A percentile compares a stretch with the other conserved stretches of the same genome.
These are phyloP conservation scores for Cystobasidium sp. DNA, from an alignment of 1,284 basidiomycete species.

Conservation along the genomic window DNA sequence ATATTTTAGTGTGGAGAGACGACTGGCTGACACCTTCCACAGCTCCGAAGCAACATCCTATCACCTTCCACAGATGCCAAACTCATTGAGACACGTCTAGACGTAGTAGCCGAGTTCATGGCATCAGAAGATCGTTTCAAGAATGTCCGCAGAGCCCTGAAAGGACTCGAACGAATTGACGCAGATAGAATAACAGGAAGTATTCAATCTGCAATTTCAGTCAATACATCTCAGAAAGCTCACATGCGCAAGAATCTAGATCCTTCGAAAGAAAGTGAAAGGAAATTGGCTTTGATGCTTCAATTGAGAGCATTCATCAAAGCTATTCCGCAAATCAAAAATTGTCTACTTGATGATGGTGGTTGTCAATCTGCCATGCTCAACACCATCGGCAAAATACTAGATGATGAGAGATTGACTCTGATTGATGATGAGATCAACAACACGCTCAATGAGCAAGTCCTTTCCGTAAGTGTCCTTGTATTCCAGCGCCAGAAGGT, in stretches of 20 bases:
- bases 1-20: neutral
- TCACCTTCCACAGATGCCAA: conserved; percentile 69
- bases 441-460: conserved; percentile 73
- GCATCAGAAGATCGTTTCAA: conserved; percentile 74
- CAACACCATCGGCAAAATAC: conserved; percentile 69
- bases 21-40: neutral
- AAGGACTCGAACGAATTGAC: conserved; percentile 64
- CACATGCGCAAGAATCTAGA: conserved; percentile 35
- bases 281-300: conserved; percentile 75
- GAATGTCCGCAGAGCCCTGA: conserved; percentile 26
- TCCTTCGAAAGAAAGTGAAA: conserved; percentile 67
- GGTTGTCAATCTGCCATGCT: conserved; percentile 68
- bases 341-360: conserved; percentile 61
- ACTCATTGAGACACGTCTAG: conserved; percentile 77
- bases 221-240: conserved; percentile 7
- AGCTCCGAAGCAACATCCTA: conserved; percentile 75
- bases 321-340: conserved; percentile 66
- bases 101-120: conserved; percentile 66
- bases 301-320: conserved; percentile 71
- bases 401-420: conserved; percentile 70
- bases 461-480: conserved; percentile 20
- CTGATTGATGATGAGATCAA: conserved; percentile 67
- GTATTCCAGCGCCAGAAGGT: neutral
- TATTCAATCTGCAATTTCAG: conserved; percentile 39
- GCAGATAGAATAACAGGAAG: conserved; percentile 77